phyloP scores from a whole-genome alignment of 108 stramenopile species.

The Poteriospumella lacustris region DNA sequence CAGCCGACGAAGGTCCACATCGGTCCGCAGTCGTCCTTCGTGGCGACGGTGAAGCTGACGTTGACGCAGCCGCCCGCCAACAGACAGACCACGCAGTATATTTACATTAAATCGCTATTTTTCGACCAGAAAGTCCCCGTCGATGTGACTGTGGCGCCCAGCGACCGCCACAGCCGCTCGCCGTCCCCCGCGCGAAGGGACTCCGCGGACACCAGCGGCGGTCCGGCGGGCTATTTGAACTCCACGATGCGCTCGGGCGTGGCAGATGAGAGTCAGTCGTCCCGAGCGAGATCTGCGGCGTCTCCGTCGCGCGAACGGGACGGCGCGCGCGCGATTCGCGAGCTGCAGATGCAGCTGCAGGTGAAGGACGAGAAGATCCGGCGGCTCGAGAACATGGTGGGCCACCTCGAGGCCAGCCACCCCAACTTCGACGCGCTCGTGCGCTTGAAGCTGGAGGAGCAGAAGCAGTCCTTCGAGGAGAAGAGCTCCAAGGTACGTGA shows the following conservation, averaged over 20 bases:
- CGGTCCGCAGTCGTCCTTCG: not conserved
- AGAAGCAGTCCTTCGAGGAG: not conserved
- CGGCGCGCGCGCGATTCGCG: not conserved
- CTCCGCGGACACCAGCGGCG: not conserved
- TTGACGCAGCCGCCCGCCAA: not conserved
- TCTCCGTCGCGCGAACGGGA: not conserved
- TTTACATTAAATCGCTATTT: slow-evolving; percentile 1
- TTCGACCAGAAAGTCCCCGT: slow-evolving; percentile 26
- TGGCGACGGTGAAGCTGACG: not conserved
- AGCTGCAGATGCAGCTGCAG: not conserved
- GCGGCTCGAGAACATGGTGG: not conserved
- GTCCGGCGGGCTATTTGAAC: not conserved
- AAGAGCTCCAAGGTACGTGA: not conserved
- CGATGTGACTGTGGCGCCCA: not conserved
- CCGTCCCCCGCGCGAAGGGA: not conserved
- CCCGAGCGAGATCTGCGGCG: not conserved
- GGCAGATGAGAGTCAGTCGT: not conserved
- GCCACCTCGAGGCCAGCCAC: not conserved
- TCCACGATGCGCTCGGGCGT: not conserved
- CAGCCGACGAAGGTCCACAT: not conserved
- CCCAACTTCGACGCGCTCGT: slow-evolving; percentile 5
- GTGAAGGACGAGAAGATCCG: not conserved
- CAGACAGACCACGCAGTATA: not conserved
- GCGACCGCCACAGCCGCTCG: not conserved
- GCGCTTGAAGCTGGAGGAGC: not conserved